Percentiles rank a stretch among this genome's conserved stretches.
Evolutionary conservation across 2,329 filamentous ascomycete species (phyloP).

Genomic region (Pseudogymnoascus sp.): DNA sequence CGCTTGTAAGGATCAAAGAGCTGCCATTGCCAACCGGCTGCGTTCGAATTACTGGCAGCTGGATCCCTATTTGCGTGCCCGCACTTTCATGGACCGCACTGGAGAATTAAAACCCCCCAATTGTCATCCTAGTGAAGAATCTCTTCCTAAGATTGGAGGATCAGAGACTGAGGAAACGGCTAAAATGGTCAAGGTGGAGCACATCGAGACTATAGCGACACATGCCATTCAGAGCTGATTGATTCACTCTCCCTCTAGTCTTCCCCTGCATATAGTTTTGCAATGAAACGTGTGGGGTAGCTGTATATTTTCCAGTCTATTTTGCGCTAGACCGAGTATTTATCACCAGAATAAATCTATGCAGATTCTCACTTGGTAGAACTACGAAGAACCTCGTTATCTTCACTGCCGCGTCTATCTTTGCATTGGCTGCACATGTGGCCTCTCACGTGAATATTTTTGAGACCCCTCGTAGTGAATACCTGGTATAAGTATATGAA

Average conservation of each 20-base stretch:
- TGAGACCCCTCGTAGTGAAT: too few species aligned
- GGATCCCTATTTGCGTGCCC: constrained; percentile 59
- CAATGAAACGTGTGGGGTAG: too few species aligned
- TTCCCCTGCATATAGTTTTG: neutral
- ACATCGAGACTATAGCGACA: neutral
- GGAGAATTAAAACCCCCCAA: neutral
- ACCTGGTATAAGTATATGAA: too few species aligned
- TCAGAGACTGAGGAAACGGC: neutral
- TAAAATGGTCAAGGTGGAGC: neutral
- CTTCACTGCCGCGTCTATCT: too few species aligned
- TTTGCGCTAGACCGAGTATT: too few species aligned
- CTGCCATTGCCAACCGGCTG: constrained; percentile 43
- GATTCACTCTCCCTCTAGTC: neutral
- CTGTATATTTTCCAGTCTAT: too few species aligned
- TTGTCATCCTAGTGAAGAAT: neutral
- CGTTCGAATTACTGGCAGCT: constrained; percentile 61
- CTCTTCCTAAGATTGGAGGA: neutral
- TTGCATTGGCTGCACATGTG: too few species aligned
- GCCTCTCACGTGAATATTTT: too few species aligned
- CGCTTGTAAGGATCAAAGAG: constrained; percentile 37
- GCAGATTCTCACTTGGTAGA: too few species aligned
- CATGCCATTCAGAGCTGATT: neutral
- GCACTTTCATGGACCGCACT: constrained; percentile 54
- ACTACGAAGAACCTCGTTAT: too few species aligned
- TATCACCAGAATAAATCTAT: too few species aligned